A percentile compares a stretch with the other conserved stretches of the same genome.
phyloP scores from a whole-genome alignment of 2,329 filamentous ascomycete species.

The Sclerotinia sclerotiorum region DNA sequence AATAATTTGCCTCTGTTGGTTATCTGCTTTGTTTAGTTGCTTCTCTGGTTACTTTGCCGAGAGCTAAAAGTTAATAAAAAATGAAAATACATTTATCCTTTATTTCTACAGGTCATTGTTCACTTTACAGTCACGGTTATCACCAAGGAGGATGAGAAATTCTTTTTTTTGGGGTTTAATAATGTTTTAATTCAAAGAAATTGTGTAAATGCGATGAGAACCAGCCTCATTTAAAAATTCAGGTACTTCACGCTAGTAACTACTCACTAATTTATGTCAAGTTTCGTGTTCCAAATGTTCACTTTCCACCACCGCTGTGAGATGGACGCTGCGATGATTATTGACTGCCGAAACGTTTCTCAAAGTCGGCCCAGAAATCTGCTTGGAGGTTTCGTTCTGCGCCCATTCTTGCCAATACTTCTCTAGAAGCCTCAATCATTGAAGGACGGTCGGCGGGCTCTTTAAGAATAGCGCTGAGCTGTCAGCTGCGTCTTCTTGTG shows the following conservation, averaged over 20 bases:
- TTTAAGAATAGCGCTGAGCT: background rate
- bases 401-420: background rate
- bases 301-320: no score
- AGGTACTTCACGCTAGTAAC: background rate
- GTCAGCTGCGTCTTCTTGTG: no score
- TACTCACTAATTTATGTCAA: background rate
- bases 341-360: background rate
- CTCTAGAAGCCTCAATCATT: background rate
- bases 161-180: background rate
- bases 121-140: background rate
- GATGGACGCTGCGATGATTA: background rate
- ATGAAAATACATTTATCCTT: background rate
- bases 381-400: background rate
- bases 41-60: no score
- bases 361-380: background rate
- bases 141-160: background rate
- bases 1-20: no score
- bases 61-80: background rate
- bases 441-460: rapidly evolving
- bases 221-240: background rate
- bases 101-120: background rate
- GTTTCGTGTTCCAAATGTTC: background rate
- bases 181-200: background rate
- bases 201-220: background rate
- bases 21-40: background rate